These are phyloP conservation scores for Crithidia brevicula DNA, from an alignment of 208 protist species.

Conservation along the genomic window DNA sequence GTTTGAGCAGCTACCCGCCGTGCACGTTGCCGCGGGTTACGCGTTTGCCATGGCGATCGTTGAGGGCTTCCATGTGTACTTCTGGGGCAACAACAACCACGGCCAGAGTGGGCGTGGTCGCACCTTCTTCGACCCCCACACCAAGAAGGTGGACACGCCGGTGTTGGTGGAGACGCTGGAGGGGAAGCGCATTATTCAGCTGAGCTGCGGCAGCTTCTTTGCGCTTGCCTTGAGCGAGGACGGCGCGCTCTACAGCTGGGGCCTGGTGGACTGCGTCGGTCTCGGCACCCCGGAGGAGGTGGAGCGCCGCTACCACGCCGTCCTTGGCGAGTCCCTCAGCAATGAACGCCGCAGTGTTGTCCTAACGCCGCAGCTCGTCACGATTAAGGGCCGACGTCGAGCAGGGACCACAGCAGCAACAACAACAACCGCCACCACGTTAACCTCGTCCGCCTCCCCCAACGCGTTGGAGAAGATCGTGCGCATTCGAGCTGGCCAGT, in stretches of 20 bases:
- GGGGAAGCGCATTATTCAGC: conserved; percentile 69
- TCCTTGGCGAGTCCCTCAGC: conserved; percentile 78
- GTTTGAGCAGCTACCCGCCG: conserved; percentile 61
- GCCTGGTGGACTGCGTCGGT: conserved; percentile 82
- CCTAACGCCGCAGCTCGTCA: conserved; percentile 70
- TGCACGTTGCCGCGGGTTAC: conserved; percentile 76
- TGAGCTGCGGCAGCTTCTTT: conserved; percentile 90
- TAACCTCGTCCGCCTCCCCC: too few relatives aligned
- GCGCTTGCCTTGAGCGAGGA: conserved; percentile 70
- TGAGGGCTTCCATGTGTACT: conserved; percentile 77
- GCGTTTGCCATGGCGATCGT: conserved; percentile 85
- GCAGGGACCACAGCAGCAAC: too few relatives aligned
- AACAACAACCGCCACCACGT: too few relatives aligned
- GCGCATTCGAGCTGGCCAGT: conserved; percentile 84
- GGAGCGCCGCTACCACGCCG: conserved; percentile 30
- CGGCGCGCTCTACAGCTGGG: conserved; percentile 86
- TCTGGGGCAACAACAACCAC: conserved; percentile 94
- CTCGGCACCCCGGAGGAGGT: conserved; percentile 72
- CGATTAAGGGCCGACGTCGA: conserved; percentile 36
- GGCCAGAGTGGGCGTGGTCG: conserved; percentile 83
- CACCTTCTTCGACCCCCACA: conserved; percentile 48
- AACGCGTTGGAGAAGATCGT: conserved; percentile 53
- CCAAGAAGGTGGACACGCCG: conserved; percentile 76
- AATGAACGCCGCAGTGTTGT: conserved; percentile 80
- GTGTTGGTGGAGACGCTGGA: conserved; percentile 70